These are phyloP conservation scores for Ophiosphaerella narmari DNA, from an alignment of 2,329 filamentous ascomycete species.

Conservation along the genomic window DNA sequence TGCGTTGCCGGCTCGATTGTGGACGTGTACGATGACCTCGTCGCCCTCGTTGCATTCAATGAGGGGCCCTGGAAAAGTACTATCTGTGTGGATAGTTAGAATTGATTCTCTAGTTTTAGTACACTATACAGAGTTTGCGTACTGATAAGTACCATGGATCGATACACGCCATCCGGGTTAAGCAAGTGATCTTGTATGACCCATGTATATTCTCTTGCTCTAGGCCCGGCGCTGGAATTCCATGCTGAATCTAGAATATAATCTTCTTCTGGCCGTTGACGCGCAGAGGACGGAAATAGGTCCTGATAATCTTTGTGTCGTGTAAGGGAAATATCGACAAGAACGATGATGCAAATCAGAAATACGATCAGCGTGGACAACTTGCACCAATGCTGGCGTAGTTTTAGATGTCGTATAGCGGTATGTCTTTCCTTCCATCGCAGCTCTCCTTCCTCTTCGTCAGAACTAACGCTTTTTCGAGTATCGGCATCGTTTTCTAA, in stretches of 20 bases:
- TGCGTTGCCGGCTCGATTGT: slow-evolving; percentile 59
- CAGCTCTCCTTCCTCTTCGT: slow-evolving; percentile 11
- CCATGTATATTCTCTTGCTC: slow-evolving; percentile 64
- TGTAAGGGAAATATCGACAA: slow-evolving; percentile 2
- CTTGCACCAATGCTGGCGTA: slow-evolving; percentile 14
- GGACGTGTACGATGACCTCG: slow-evolving; percentile 66
- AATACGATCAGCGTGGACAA: slow-evolving; percentile 13
- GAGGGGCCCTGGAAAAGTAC: slow-evolving; percentile 47
- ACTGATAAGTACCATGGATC: slow-evolving; percentile 49
- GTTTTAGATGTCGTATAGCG: not conserved
- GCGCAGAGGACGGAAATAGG: slow-evolving; percentile 1
- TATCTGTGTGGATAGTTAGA: slow-evolving; percentile 12
- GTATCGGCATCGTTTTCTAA: slow-evolving; percentile 10
- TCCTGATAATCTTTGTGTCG: not conserved
- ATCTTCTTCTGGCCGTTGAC: slow-evolving; percentile 29
- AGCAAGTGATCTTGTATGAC: slow-evolving; percentile 61
- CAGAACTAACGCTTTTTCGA: slow-evolving; percentile 5
- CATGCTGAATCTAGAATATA: slow-evolving; percentile 62
- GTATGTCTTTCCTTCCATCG: slow-evolving; percentile 8
- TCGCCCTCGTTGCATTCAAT: slow-evolving; percentile 63
- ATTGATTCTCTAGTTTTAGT: too few relatives aligned
- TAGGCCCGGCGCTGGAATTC: slow-evolving; percentile 57
- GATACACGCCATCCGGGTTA: slow-evolving; percentile 60
- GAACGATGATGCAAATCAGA: slow-evolving; percentile 1
- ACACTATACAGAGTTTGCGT: too few relatives aligned